These are phyloP conservation scores for Kodamaea nitidulidarum DNA, from an alignment of 805 yeast genomes.

Conservation along the genomic window DNA sequence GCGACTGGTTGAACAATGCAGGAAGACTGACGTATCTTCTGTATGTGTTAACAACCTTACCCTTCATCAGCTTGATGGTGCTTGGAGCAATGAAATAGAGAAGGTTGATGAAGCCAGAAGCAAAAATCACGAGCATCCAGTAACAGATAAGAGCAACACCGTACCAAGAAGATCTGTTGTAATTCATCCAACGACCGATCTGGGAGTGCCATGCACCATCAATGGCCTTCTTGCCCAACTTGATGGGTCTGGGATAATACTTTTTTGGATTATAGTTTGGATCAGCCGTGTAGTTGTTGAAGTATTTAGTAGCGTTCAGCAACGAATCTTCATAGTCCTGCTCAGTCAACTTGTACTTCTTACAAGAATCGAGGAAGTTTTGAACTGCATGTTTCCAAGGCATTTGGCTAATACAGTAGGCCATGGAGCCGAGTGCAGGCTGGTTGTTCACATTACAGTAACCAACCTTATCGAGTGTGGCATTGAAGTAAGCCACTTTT, in stretches of 20 bases:
- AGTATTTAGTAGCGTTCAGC: conserved; percentile 38
- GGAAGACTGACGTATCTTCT: conserved; percentile 32
- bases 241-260: conserved; percentile 35
- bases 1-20: conserved; percentile 28
- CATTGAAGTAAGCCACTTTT: conserved; percentile 22
- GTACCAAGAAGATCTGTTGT: conserved; percentile 39
- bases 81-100: conserved; percentile 20
- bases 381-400: conserved; percentile 20
- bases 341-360: conserved; percentile 23
- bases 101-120: conserved; percentile 31
- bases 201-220: conserved; percentile 25
- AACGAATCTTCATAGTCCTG: conserved; percentile 33
- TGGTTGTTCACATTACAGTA: conserved; percentile 33
- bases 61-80: conserved; percentile 25
- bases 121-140: conserved; percentile 29
- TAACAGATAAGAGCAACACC: conserved; percentile 26
- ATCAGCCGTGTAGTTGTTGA: conserved; percentile 27
- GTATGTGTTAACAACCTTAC: conserved; percentile 13
- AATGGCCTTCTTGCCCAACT: conserved; percentile 21
- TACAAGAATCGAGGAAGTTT: conserved; percentile 16
- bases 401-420: conserved; percentile 27
- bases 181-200: conserved; percentile 26
- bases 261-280: conserved; percentile 26
- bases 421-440: conserved; percentile 38
- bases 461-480: conserved; percentile 22